These are phyloP conservation scores for Naematelia aurantialba DNA, from an alignment of 768 basidiomycete species.

Conservation along the genomic window DNA sequence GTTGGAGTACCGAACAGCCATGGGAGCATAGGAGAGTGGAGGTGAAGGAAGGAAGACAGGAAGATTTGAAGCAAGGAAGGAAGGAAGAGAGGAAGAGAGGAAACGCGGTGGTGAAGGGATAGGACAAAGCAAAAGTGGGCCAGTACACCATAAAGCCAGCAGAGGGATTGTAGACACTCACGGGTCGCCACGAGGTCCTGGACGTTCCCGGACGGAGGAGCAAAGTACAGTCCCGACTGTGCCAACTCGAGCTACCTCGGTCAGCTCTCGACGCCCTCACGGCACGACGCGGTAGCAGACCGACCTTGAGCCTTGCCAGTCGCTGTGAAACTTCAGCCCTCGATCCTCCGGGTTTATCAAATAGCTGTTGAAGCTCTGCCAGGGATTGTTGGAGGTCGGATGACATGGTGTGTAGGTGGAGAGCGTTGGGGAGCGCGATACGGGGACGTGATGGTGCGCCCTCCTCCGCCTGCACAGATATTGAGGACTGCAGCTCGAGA, in stretches of 20 bases:
- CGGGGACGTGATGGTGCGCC: too few species aligned
- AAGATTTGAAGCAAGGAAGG: neutral
- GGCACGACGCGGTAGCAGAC: neutral
- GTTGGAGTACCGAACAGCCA: too few species aligned
- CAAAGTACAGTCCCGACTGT: conserved; percentile 41
- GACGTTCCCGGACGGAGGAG: conserved; percentile 22
- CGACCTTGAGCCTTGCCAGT: conserved; percentile 35
- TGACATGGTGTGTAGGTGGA: conserved; percentile 27
- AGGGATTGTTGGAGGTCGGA: conserved; percentile 33
- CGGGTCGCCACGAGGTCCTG: conserved; percentile 36
- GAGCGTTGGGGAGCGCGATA: conserved; percentile 6
- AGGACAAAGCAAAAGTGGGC: too few species aligned
- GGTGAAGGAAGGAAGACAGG: neutral
- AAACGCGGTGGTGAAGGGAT: too few species aligned
- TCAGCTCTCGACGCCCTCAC: conserved; percentile 8
- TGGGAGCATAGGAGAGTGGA: too few species aligned
- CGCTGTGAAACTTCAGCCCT: conserved; percentile 25
- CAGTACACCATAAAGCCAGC: too few species aligned
- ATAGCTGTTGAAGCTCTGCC: conserved; percentile 31
- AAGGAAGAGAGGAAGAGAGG: neutral
- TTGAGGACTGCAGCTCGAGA: neutral
- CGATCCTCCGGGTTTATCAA: conserved; percentile 23
- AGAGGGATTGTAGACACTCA: too few species aligned
- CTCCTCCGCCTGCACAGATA: neutral
- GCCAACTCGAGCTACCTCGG: conserved; percentile 32